phyloP scores from a whole-genome alignment of 1,284 basidiomycete species.

The Hortiboletus rubellus region DNA sequence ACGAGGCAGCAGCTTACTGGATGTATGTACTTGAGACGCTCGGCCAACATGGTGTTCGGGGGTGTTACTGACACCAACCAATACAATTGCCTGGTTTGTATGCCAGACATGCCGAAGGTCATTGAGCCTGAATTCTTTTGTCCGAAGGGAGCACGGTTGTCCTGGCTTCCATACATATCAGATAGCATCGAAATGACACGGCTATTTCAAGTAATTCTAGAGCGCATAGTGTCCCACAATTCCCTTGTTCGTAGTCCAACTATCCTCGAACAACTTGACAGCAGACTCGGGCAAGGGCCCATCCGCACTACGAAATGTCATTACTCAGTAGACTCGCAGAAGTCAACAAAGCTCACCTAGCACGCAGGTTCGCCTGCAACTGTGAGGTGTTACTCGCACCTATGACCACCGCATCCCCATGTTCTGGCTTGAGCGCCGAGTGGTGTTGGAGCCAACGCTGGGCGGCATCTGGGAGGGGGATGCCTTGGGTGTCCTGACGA shows the following conservation, averaged over 20 bases:
- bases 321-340: background rate
- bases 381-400: constrained; percentile 25
- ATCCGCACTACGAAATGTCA: constrained; percentile 41
- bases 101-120: too few species aligned
- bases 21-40: too few species aligned
- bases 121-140: too few species aligned
- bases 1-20: constrained; percentile 39
- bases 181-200: background rate
- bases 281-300: constrained; percentile 46
- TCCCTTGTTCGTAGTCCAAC: constrained; percentile 17
- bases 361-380: constrained; percentile 21
- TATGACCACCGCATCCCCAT: constrained; percentile 21
- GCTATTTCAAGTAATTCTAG: too few species aligned
- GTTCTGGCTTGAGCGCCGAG: constrained; percentile 22
- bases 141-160: too few species aligned
- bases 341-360: background rate
- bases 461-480: background rate
- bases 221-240: background rate
- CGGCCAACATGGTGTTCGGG: too few species aligned
- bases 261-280: constrained; percentile 45
- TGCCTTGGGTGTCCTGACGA: constrained; percentile 9
- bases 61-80: too few species aligned
- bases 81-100: too few species aligned
- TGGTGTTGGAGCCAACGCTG: constrained; percentile 35
- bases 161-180: too few species aligned